Conservation (phyloP, 108 stramenopile species). For the Ochromonas danica region DNA sequence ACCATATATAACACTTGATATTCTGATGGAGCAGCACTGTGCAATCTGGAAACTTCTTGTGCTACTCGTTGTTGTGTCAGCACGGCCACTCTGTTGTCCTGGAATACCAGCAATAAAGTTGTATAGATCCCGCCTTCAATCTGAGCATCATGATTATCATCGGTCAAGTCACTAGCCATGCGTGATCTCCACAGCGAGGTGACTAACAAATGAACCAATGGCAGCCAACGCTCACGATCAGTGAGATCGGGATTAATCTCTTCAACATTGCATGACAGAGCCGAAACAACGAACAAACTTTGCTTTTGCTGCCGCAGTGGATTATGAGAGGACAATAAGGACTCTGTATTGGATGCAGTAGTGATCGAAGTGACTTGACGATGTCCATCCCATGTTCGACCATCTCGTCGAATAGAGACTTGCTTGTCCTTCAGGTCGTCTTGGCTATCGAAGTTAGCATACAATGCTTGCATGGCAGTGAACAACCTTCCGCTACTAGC, state of each 20-base stretch:
- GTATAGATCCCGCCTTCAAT: too few relatives aligned
- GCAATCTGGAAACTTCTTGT: background rate
- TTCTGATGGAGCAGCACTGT: background rate
- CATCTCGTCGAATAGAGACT: background rate
- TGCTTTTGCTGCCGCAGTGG: too few relatives aligned
- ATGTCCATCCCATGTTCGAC: background rate
- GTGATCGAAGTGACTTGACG: too few relatives aligned
- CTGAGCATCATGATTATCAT: too few relatives aligned
- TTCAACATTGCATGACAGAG: too few relatives aligned
- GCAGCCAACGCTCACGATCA: background rate
- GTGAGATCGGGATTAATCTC: too few relatives aligned
- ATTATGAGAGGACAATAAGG: too few relatives aligned
- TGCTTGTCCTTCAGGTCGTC: background rate
- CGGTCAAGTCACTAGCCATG: too few relatives aligned
- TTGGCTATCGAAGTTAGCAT: background rate
- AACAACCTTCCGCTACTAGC: background rate
- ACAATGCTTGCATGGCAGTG: background rate
- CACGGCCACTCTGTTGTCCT: background rate
- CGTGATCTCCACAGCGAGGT: background rate
- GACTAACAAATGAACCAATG: background rate
- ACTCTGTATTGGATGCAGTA: too few relatives aligned
- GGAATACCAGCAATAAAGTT: too few relatives aligned
- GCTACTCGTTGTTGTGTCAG: background rate
- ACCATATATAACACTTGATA: conserved; percentile 5
- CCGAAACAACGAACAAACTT: too few relatives aligned